A percentile compares a stretch with the other conserved stretches of the same genome.
Evolutionary conservation across 257 asterid species (phyloP).

Genomic region (Solanum verrucosum): DNA sequence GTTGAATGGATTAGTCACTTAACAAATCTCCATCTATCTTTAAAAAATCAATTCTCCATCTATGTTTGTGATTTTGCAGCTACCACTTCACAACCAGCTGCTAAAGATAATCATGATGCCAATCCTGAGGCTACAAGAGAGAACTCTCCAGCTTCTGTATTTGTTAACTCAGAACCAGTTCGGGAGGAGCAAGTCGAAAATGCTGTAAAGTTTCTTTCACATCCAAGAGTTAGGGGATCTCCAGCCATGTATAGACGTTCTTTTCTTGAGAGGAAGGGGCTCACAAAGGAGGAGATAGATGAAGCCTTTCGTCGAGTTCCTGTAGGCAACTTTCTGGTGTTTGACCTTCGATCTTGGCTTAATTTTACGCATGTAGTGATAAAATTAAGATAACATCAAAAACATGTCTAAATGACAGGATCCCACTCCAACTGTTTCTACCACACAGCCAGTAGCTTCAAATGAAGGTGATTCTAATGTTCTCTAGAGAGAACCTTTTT

Average conservation of each 20-base stretch:
- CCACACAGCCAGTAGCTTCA: slow-evolving; percentile 35
- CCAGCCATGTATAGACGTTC: slow-evolving; percentile 88
- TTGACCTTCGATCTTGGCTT: background rate
- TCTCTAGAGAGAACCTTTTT: background rate
- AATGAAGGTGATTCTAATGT: slow-evolving; percentile 40
- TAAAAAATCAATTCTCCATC: background rate
- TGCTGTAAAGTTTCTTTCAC: slow-evolving; percentile 96
- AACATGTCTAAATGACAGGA: slow-evolving; percentile 39
- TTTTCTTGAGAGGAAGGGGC: slow-evolving; percentile 97
- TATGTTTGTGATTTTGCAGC: slow-evolving; percentile 1
- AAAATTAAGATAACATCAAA: background rate
- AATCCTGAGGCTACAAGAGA: slow-evolving; percentile 44
- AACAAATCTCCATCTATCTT: background rate
- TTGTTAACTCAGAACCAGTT: slow-evolving; percentile 85
- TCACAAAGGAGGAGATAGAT: slow-evolving; percentile 96
- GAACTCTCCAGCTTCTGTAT: slow-evolving; percentile 71
- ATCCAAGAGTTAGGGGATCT: slow-evolving; percentile 90
- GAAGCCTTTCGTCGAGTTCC: slow-evolving; percentile 96
- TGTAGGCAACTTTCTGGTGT: slow-evolving; percentile 25
- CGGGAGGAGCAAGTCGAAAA: slow-evolving; percentile 93
- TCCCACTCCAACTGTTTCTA: slow-evolving; percentile 45
- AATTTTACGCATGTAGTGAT: background rate
- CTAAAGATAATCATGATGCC: slow-evolving; percentile 21
- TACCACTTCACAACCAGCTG: slow-evolving; percentile 23
- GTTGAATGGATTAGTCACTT: background rate